These are phyloP conservation scores for Meredithiella fracta DNA, from an alignment of 2,329 filamentous ascomycete species.

Conservation along the genomic window DNA sequence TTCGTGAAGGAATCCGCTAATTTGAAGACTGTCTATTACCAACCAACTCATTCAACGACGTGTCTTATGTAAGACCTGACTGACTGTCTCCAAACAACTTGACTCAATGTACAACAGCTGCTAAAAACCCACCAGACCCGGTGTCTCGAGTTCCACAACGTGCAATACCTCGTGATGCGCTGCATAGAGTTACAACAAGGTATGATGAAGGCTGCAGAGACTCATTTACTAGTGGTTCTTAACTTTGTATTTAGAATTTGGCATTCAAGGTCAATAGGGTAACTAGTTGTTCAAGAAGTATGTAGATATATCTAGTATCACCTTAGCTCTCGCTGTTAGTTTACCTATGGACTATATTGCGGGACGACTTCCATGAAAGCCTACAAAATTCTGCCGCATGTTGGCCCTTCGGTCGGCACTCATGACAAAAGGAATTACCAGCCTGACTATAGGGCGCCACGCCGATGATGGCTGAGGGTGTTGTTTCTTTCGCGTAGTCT, in stretches of 20 bases:
- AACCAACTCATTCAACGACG: too few species aligned
- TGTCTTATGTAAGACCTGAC: too few species aligned
- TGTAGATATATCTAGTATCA: too few species aligned
- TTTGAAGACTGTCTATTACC: too few species aligned
- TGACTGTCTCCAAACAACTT: too few species aligned
- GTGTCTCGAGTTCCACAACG: background rate
- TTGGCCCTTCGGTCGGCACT: background rate
- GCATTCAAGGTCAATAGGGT: too few species aligned
- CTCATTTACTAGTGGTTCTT: background rate
- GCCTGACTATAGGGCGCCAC: background rate
- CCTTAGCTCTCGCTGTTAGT: too few species aligned
- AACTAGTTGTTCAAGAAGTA: too few species aligned
- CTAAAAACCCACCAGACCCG: background rate
- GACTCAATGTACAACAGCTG: background rate
- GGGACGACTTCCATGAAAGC: background rate
- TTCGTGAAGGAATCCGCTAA: too few species aligned
- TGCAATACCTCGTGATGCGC: background rate
- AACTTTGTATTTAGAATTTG: too few species aligned
- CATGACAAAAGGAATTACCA: background rate
- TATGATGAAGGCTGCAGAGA: background rate
- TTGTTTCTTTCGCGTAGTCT: background rate
- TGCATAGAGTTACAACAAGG: background rate
- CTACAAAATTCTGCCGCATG: background rate
- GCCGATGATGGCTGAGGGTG: background rate
- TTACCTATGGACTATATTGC: background rate